Evolutionary conservation across 441 rosid genomes (phyloP).

Genomic region (Melastoma candidum): DNA sequence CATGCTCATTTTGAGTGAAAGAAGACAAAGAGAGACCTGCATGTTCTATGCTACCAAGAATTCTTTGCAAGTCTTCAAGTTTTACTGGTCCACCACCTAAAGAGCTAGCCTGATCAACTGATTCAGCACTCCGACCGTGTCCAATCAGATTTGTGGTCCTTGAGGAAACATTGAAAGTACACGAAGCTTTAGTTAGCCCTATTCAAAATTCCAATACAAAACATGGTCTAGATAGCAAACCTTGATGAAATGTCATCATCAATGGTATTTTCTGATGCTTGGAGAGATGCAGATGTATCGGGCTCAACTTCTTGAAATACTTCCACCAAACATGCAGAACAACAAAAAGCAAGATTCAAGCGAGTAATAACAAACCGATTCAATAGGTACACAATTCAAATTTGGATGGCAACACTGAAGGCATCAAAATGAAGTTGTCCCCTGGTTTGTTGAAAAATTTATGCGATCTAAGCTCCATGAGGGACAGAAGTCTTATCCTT

Average conservation of each 20-base stretch:
- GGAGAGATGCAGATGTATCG: slow-evolving; percentile 44
- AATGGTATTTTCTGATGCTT: slow-evolving; percentile 57
- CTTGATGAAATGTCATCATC: slow-evolving; percentile 86
- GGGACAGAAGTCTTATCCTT: too few relatives aligned
- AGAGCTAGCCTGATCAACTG: slow-evolving; percentile 58
- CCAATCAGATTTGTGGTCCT: slow-evolving; percentile 77
- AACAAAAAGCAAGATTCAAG: too few relatives aligned
- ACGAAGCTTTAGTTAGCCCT: background rate
- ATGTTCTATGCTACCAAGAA: slow-evolving; percentile 70
- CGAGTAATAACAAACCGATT: too few relatives aligned
- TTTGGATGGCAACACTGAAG: too few relatives aligned
- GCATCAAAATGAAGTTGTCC: too few relatives aligned
- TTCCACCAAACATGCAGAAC: slow-evolving; percentile 14
- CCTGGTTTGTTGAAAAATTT: too few relatives aligned
- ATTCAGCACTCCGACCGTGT: slow-evolving; percentile 57
- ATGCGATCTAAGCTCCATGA: too few relatives aligned
- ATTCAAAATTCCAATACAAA: background rate
- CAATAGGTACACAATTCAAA: too few relatives aligned
- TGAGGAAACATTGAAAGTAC: slow-evolving; percentile 11
- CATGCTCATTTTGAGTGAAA: slow-evolving; percentile 4
- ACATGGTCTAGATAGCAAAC: slow-evolving; percentile 22
- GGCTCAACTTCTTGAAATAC: slow-evolving; percentile 59
- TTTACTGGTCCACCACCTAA: slow-evolving; percentile 69
- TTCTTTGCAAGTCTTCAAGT: slow-evolving; percentile 83
- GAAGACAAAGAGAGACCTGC: slow-evolving; percentile 34